Evolutionary conservation across 225 moss, liverwort and hornwort genomes (phyloP), one percentile per base, ranked within the genome.

Genomic region (Sphagnum contortum): DNA sequence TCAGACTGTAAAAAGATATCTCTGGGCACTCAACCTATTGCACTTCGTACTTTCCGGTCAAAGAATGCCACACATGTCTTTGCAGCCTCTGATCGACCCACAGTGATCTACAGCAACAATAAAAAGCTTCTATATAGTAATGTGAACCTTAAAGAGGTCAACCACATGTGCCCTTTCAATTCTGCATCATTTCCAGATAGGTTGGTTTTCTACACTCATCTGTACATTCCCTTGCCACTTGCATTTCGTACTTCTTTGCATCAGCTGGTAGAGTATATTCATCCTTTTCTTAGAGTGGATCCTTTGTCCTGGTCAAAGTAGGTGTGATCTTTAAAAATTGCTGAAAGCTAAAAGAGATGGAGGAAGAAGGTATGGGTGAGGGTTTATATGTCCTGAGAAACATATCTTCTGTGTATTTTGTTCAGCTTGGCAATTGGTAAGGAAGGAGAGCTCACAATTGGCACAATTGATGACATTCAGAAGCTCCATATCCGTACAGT

Each of bases 121-220:
- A 86, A 90, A 48, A 92, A 96, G 71, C 88, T 96, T 54, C 83
- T 96, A 66, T 96, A 96, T 64, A 96, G 92, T 74, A 96, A 96
- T 72, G 95, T 96, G 8, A 96, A 96, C 66, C 52, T 96, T 75
- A 96, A 92, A 78, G 95, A 96, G 83, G 95, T 96, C 66, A 96
- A 92, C 66, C 92, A 96, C 65, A 92, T 96, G 95, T 96, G 95
- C 70, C 95, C 92, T 3, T 96, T 96, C 73, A 96, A 96, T 81
- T 96, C 95, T 47, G 92, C 95, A 70, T 92, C 95, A 70, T 96
- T 96, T 76, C 92, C 95, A 52, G 92, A 96, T 72, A 96, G 95
- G 95, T 96, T 70, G 4, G 7, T 67, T 29, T 29, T 29, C 29
- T 29, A 29, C 29, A 29, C 29, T 29, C 29, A 29, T 29, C 29